Base-by-base conservation (phyloP, 2,329 filamentous ascomycete species). In the Xylariaceae sp. region DNA sequence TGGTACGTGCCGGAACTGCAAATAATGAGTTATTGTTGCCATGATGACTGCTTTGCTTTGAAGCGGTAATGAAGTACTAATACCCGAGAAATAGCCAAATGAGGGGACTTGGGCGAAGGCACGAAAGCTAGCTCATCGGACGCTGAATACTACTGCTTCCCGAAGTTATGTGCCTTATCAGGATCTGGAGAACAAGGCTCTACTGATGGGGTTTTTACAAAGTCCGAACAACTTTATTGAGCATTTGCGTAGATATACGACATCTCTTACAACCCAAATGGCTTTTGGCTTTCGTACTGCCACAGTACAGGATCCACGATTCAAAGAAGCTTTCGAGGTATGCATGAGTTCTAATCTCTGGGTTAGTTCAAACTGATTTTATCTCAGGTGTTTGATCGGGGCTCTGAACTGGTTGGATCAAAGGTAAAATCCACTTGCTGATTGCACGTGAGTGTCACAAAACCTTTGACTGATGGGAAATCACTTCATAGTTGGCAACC, bases 91-190 rank as follows among this genome's bases (percentile, higher is more conserved):
- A n/a, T 45, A 62, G 64, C 40, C 57, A 47, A 68, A 70, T n/a
- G 65, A 64, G 9, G 62, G 63, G 1, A 60, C 38, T 16, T 71
- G 66, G 67, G 60, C 11, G 17, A 41, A 12, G 39, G 39, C 17
- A 16, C 66, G 6, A 61, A 61, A 56, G 53, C 66, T 19, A 64
- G 68, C 9, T 69, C 77, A 79, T 57, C 64, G 63, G 1, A 65
- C 76, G 0, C 71, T 80, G 19, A 77, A 79, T 53, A 62, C 75
- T 42, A 71, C 67, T 0, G 68, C 71, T 0, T 70, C 75, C 3
- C 69, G 68, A 40, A 63, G 65, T 6, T 83, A 83, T 49, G 69
- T 81, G 1, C 71, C 75, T 1, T 82, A 81, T 54, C 79, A 82
- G 54, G 71, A 76, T 40, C 67, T 82, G 2, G 79, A 83, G 59